These are phyloP conservation scores for Podospora bellae-mahoneyi DNA, from an alignment of 495 filamentous ascomycete genomes.

Conservation along the genomic window DNA sequence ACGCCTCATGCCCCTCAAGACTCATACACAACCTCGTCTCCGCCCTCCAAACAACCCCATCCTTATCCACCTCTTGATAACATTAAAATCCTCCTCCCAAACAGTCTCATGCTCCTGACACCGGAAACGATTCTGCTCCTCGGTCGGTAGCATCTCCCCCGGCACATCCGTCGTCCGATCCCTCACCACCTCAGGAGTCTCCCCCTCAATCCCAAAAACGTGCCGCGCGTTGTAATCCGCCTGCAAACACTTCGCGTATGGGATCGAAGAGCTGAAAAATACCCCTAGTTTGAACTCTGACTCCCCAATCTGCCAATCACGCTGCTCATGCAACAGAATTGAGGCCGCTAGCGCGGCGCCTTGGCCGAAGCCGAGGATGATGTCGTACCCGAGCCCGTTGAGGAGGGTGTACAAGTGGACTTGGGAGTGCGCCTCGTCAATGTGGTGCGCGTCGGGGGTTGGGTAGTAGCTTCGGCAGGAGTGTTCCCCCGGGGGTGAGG, in stretches of 20 bases:
- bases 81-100: neutral
- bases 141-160: neutral
- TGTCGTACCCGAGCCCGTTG: neutral
- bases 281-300: neutral
- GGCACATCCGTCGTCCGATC: neutral
- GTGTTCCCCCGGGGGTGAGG: neutral
- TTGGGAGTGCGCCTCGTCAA: neutral
- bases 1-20: too few species aligned
- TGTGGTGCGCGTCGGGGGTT: neutral
- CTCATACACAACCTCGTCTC: too few species aligned
- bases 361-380: conserved; percentile 1
- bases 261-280: neutral
- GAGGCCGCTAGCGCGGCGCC: neutral
- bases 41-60: too few species aligned
- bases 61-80: too few species aligned
- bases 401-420: neutral
- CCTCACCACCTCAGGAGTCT: neutral
- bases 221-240: neutral
- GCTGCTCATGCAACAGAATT: neutral
- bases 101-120: neutral
- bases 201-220: neutral
- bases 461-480: neutral
- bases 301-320: neutral
- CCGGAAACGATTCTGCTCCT: neutral
- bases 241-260: neutral